Percentiles rank a stretch among this genome's conserved stretches.
These are phyloP conservation scores for Sphagnum tenellum DNA, from an alignment of 225 moss, liverwort and hornwort genomes.

Conservation along the genomic window DNA sequence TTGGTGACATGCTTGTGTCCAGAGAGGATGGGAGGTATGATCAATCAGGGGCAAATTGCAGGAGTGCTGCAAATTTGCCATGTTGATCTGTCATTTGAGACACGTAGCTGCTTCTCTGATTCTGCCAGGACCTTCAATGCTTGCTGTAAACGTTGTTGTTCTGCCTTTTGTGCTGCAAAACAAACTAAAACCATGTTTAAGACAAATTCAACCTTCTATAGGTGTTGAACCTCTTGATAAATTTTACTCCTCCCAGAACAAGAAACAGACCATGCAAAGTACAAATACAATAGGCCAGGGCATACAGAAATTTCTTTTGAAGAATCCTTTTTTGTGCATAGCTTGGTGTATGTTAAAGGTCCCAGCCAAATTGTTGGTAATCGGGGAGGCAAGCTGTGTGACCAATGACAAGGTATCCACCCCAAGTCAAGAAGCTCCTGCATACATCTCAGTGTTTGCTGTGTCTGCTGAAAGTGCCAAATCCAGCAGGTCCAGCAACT, in stretches of 20 bases:
- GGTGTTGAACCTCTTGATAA: no score
- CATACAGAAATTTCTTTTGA: no score
- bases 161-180: slow-evolving; percentile 68
- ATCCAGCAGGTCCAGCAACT: slow-evolving; percentile 74
- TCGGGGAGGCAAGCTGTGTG: slow-evolving; percentile 81
- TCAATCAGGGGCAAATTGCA: no score
- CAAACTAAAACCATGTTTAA: no score
- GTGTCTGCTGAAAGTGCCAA: slow-evolving; percentile 77
- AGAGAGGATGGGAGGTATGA: slow-evolving; percentile 78
- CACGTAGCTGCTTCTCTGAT: slow-evolving; percentile 80
- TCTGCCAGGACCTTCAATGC: slow-evolving; percentile 82
- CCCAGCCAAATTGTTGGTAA: slow-evolving; percentile 80
- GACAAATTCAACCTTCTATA: no score
- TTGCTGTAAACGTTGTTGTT: slow-evolving; percentile 76
- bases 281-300: no score
- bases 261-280: no score
- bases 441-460: slow-evolving; percentile 74
- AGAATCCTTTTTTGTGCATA: no score
- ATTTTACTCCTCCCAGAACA: slow-evolving; percentile 42
- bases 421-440: slow-evolving; percentile 72
- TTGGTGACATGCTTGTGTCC: slow-evolving; percentile 69
- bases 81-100: slow-evolving; percentile 74
- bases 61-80: slow-evolving; percentile 88
- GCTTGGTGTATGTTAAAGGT: slow-evolving; percentile 42
- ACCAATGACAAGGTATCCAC: slow-evolving; percentile 75